Base-by-base conservation (phyloP, 2,329 filamentous ascomycete genomes). In the Aspergillus uvarum region DNA sequence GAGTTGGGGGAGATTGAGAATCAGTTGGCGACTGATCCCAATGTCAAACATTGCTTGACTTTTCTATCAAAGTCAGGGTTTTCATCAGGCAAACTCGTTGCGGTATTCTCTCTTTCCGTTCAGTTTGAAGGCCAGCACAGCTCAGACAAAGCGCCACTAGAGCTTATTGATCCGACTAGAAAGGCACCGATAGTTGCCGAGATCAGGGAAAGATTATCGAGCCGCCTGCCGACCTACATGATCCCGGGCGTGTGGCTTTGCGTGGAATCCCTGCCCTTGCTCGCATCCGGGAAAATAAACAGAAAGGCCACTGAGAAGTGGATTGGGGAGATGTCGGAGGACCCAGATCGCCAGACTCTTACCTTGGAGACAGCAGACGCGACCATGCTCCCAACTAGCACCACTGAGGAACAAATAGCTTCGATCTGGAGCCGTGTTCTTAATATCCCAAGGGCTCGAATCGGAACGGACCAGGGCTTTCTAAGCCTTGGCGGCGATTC, bases 1-100 rank as follows among this genome's bases (percentile, higher is more conserved):
- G 89, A 87, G 73, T 78, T 87, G 54, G 81, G 77, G 11, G 82
- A 81, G 68, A 81, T 81, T 56, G 83, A 79, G 68, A 76, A 75
- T 62, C 77, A 72, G 35, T 62, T 77, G 12, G 69, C 60, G 29
- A 66, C 65, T 16, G 69, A 76, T 51, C 31, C 61, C 1, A 60
- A 65, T 12, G 65, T 77, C 21, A 74, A 72, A 49, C 74, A 77
- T 58, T 74, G 72, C 29, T 59, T 75, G 5, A 72, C 76, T 0
- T 61, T 77, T 12, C 69, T 77, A 49, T 74, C 75, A 1, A 74
- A 76, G 59, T 60, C 66, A 6, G 76, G 76, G 1, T 71, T 71
- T 26, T 72, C 71, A 7, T 67, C 72, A 54, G 69, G 70, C 5
- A 69, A 70, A 26, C 56, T 77, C 19, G 70, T 71, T 3, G 70